Evolutionary conservation across 768 basidiomycete genomes (phyloP).

Genomic region (Trametes cingulata): DNA sequence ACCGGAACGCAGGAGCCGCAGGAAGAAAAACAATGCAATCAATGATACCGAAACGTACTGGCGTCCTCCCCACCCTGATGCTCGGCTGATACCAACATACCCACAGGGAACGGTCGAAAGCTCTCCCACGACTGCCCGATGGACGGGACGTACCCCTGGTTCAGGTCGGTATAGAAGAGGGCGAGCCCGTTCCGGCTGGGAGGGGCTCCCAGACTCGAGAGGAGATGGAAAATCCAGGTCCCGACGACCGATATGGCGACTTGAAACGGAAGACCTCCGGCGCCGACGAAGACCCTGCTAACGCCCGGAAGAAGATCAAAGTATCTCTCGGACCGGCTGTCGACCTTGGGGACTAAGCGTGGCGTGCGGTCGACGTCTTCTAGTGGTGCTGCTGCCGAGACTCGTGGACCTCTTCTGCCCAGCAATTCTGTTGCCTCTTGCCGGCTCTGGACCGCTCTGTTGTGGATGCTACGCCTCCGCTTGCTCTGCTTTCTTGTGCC

Average conservation of each 20-base stretch:
- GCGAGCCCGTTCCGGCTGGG: not conserved
- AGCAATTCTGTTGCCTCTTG: not conserved
- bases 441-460: not conserved
- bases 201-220: constrained; percentile 42
- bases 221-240: constrained; percentile 35
- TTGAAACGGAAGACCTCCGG: constrained; percentile 37
- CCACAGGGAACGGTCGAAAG: not conserved
- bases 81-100: constrained; percentile 3
- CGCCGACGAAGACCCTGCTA: constrained; percentile 10
- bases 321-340: constrained; percentile 69
- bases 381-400: not conserved
- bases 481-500: not conserved
- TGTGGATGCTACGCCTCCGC: not conserved
- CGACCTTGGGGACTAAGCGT: constrained; percentile 67
- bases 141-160: not conserved
- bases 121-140: constrained; percentile 1
- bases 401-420: not conserved
- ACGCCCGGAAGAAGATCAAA: constrained; percentile 60
- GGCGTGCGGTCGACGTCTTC: not conserved
- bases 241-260: constrained; percentile 18
- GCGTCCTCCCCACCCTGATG: constrained; percentile 1
- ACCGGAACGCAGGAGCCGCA: constrained; percentile 21
- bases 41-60: constrained; percentile 9
- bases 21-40: constrained; percentile 12
- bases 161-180: not conserved